phyloP scores from a whole-genome alignment of 2,329 filamentous ascomycete genomes.

The Verticillium longisporum region DNA sequence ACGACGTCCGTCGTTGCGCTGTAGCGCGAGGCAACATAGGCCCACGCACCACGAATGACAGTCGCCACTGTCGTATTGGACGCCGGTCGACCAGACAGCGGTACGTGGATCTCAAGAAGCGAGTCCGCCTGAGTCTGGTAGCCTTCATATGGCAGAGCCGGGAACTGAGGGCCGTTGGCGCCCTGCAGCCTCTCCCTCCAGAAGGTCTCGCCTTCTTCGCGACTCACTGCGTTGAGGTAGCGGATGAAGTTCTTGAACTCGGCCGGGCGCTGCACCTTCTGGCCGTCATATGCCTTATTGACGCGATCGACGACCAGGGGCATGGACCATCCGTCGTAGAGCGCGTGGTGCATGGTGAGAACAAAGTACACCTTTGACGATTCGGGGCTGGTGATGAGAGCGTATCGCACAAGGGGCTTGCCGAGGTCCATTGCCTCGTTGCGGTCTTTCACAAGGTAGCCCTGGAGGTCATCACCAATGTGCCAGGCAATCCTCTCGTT shows the following conservation, averaged over 20 bases:
- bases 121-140: constrained; percentile 46
- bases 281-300: constrained; percentile 33
- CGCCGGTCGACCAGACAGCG: constrained; percentile 21
- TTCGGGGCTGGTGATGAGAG: constrained; percentile 26
- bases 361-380: constrained; percentile 34
- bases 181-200: constrained; percentile 40
- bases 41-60: constrained; percentile 53
- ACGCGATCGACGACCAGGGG: constrained; percentile 40
- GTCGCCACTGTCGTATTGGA: constrained; percentile 45
- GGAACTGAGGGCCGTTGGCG: constrained; percentile 39
- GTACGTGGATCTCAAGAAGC: constrained; percentile 45
- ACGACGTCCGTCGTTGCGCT: constrained; percentile 45
- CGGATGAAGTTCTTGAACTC: constrained; percentile 44
- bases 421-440: constrained; percentile 35
- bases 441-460: constrained; percentile 33
- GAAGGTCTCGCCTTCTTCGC: constrained; percentile 31
- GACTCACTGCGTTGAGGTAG: constrained; percentile 33
- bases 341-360: constrained; percentile 47
- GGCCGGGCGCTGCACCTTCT: constrained; percentile 24
- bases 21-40: constrained; percentile 46
- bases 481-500: constrained; percentile 28
- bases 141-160: constrained; percentile 34
- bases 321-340: constrained; percentile 53
- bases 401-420: constrained; percentile 37
- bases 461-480: constrained; percentile 24